Base-by-base conservation (phyloP, 1,284 basidiomycete genomes). In the Tylopilus sp. region DNA sequence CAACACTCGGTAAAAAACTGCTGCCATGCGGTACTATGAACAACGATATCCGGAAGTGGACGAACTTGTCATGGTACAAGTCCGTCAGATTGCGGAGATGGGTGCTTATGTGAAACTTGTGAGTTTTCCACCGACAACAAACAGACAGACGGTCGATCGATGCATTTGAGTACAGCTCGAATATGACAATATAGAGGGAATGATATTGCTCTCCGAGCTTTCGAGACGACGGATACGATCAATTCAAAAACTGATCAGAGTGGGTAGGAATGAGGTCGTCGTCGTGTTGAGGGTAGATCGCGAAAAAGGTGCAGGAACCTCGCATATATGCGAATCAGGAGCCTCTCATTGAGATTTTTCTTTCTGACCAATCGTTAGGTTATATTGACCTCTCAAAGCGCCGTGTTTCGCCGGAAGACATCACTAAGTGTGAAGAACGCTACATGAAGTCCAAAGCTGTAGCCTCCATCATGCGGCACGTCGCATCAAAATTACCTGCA, bases 351-450 rank as follows among this genome's bases (percentile, higher is more conserved):
- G 10, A 23, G 16, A n/a, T n/a, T n/a, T 36, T 23, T 3, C 1
- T 30, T 12, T 16, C 21, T 34, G 16, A 25, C 23, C 2, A 10
- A 18, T 3, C 9, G 9, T n/a, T 58, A 96, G 93, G 95, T 16
- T 99, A 99, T 74, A 99, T 99, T 65, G 96, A 99, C 80, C 77
- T 99, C 34, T 98, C 95, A 46, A 99, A 99, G 78, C 88, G 97
- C 60, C 89, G 97, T 63, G 96, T 99, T n/a, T 97, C 95, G 10
- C 90, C 96, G 10, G 97, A 99, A 70, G 96, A 99, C 69, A 96
- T 99, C 61, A 84, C 89, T 43, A 97, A 97, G 75, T 99, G 97
- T 73, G 97, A 99, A 71, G 96, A 98, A 66, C 86, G 92, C 46
- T 99, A 92, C 73, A 95, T 95, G 81, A 99, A 99, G 74, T 94